A percentile compares a stretch with the other conserved stretches of the same genome.
These are phyloP conservation scores for Albatrellus ellisii DNA, from an alignment of 768 basidiomycete genomes.

Conservation along the genomic window DNA sequence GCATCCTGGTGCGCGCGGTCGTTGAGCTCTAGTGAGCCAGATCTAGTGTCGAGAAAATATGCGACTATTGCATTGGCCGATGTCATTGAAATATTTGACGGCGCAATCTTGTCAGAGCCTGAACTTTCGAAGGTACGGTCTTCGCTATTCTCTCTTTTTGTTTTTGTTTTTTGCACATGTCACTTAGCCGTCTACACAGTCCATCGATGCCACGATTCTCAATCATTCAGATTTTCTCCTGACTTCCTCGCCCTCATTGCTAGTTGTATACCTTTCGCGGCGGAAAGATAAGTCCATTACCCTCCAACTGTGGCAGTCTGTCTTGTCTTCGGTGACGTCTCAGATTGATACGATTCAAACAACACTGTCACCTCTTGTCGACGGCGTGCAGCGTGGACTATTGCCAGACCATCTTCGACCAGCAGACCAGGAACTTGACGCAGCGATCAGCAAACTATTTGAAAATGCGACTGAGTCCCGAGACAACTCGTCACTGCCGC, in stretches of 20 bases:
- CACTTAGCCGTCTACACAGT: constrained; percentile 19
- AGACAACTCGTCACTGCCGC: constrained; percentile 17
- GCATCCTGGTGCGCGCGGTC: too few relatives aligned
- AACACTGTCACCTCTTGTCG: constrained; percentile 27
- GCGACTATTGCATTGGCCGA: constrained; percentile 23
- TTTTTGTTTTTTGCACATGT: background rate
- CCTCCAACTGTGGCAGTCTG: constrained; percentile 30
- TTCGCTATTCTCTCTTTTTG: background rate
- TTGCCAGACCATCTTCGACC: constrained; percentile 37
- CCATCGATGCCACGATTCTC: constrained; percentile 31
- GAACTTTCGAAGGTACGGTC: constrained; percentile 30
- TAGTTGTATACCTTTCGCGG: constrained; percentile 39
- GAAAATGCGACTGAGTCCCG: constrained; percentile 22
- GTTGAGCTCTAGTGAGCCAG: too few relatives aligned
- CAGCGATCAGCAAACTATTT: constrained; percentile 26
- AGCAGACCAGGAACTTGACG: constrained; percentile 30
- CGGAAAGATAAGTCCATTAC: constrained; percentile 22
- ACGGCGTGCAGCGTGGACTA: constrained; percentile 23
- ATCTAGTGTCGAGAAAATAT: too few relatives aligned
- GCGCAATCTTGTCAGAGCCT: constrained; percentile 32
- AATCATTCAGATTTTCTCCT: constrained; percentile 28
- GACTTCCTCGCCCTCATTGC: constrained; percentile 26
- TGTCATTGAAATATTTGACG: constrained; percentile 39
- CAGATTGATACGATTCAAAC: constrained; percentile 20
- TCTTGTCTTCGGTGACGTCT: constrained; percentile 31